Evolutionary conservation across 2,329 filamentous ascomycete species (phyloP), one percentile per base, ranked within the genome.

Genomic region (Paraphoma sp.): DNA sequence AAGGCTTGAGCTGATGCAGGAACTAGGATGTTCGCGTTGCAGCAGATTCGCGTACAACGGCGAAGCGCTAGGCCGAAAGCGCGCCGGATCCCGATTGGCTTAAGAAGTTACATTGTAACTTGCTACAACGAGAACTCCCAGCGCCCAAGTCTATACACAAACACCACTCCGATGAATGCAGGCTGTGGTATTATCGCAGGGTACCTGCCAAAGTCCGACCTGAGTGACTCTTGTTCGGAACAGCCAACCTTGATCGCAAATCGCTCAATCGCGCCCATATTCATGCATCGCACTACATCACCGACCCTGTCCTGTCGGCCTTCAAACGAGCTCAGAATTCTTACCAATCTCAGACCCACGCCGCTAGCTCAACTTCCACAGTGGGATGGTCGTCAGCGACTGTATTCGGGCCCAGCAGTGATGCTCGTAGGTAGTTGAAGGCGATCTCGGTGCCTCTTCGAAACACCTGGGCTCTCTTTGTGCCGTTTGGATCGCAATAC

Each of bases 21-120:
- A 56, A 52, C 51, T 45, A 48, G 55, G 48, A 51, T 47, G 54
- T 50, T 36, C 42, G 59, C 51, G 52, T 51, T 57, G 49, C 48
- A 50, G 53, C 61, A 56, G 50, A 48, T 62, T 67, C 56, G 62
- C 59, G 53, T 61, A 63, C 55, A 55, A 50, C 50, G 53, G 47
- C 51, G 51, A 40, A 31, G 50, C 57, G 43, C 56, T 50, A 60
- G 49, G 18, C 58, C 45, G 31, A 45, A 61, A 56, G 61, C 51
- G 60, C 54, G 51, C 53, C 43, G 8, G 31, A 14, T 44, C 28
- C 53, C 44, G 48, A 63, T 63, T 62, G 61, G 61, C 43, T 47
- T 29, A 6, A 36, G 14, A 36, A 36, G 10, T 10, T 14, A 10
- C 14, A 10, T 36, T 6, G 14, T 36, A 3, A 10, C 33, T 36